Evolutionary conservation across 345 rosid genomes (phyloP), one percentile per base, ranked within the genome.

Genomic region (Psidium guajava): DNA sequence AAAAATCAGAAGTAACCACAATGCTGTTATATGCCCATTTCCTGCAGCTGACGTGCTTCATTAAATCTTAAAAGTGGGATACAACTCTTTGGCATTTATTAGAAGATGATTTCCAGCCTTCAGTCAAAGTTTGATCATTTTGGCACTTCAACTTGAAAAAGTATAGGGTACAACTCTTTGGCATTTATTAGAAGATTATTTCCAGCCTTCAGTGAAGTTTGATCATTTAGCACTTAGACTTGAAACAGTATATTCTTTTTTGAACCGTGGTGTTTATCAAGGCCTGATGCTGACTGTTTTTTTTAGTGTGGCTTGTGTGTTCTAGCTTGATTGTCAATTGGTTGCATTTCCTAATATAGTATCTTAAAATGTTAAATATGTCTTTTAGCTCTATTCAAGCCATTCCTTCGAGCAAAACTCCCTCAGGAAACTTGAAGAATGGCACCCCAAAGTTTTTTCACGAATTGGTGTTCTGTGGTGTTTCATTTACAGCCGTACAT

Each of bases 401-500:
- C 25, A 24, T 51, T 32, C 83, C 83, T 82, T 55, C 5, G 5
- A 82, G 3, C 25, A 28, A 74, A 73, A 36, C 83, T 42, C 83
- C 10, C 55, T 21, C 24, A 5, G 25, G 16, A 32, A 24, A 47
- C 50, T 20, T 84, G 56, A 77, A 51, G 83, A 24, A 73, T 53
- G 24, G 15, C 77, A 82, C 52, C 25, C 81, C 52, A 25, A 22
- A 50, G 28, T 86, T 88, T 10, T 83, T 83, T 84, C 8, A 82
- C 22, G 25, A 24, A 40, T 82, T 28, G 16, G 40, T 11, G n/a
- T 28, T 82, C 84, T 54, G 55, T 90, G 80, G 80, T 36, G 47
- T 20, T 69, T 69, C 47, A 69, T 89, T 84, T 82, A 42, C 93
- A 97, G 98, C 95, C 96, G 32, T 97, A 94, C 85, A 95, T 93